These are phyloP conservation scores for Beta corolliflora DNA, from an alignment of 179 eudicot species.

Conservation along the genomic window DNA sequence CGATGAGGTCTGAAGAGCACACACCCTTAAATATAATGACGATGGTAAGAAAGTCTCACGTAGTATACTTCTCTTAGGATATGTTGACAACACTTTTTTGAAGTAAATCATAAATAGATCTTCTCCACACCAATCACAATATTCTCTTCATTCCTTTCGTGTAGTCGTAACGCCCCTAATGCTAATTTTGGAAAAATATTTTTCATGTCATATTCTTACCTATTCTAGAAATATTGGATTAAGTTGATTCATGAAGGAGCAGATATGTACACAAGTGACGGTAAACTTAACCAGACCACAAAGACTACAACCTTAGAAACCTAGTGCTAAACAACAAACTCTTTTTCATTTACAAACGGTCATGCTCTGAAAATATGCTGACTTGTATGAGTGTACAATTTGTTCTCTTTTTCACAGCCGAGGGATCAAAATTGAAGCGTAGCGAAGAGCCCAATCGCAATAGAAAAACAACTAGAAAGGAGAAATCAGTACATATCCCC, in stretches of 20 bases:
- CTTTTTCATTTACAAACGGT: not conserved
- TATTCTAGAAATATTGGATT: not conserved
- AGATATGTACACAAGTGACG: too few species aligned
- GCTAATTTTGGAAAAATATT: too few species aligned
- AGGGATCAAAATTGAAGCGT: not conserved
- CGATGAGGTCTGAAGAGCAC: too few species aligned
- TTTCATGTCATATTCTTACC: too few species aligned
- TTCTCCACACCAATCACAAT: too few species aligned
- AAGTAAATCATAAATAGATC: too few species aligned
- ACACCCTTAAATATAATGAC: not conserved
- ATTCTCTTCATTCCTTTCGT: too few species aligned
- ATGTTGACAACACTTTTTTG: not conserved
- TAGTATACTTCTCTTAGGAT: not conserved
- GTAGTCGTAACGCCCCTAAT: too few species aligned
- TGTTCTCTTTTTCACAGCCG: not conserved
- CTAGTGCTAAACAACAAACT: not conserved
- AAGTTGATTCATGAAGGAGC: not conserved
- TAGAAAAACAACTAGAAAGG: conserved; percentile 16
- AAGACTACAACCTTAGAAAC: too few species aligned
- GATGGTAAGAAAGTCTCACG: not conserved
- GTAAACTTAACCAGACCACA: too few species aligned
- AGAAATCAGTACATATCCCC: conserved; percentile 17
- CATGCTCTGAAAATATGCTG: not conserved
- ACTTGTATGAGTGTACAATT: not conserved
- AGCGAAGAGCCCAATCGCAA: conserved; percentile 7